Evolutionary conservation across 495 filamentous ascomycete genomes (phyloP), one percentile per base, ranked within the genome.

Genomic region (Jackrogersella multiformis): DNA sequence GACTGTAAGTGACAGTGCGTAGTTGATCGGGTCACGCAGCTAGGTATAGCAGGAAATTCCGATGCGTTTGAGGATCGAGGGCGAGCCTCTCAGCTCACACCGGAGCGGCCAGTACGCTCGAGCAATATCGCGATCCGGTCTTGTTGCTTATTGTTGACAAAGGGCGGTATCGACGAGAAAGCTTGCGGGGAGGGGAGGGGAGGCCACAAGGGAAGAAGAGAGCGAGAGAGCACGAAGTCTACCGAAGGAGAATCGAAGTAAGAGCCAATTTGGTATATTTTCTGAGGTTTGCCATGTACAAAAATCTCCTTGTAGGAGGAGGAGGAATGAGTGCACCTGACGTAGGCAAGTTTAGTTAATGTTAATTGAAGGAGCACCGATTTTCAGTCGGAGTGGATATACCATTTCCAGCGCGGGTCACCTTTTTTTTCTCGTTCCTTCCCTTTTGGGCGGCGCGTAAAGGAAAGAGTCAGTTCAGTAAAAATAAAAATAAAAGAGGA

Each of bases 1-100:
- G 80, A 76, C 73, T 71, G 72, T 71, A 61, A 67, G 73, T 69
- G 77, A 74, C 69, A n/a, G 74, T 76, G 75, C 69, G 64, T 74
- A 71, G 70, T 68, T 71, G 72, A 64, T 70, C 69, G 61, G 45
- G 66, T 53, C 53, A 58, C 67, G 46, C 61, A 28, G 49, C 44
- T n/a, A n/a, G n/a, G n/a, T 32, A 18, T 23, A 28, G 24, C 39
- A 26, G 15, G 28, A 57, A 23, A 58, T 39, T 49, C n/a, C 56
- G 56, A 52, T 21, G 13, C 5, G 53, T 24, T 56, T 30, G 36
- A 57, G 35, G 45, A 21, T 65, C 52, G 60, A 70, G 66, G 69
- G 52, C 60, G 42, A 72, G 62, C 57, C 66, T 69, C 66, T 64
- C 63, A 60, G 69, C 61, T 68, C 66, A 62, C 52, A 55, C 34